A percentile compares a stretch with the other conserved stretches of the same genome.
phyloP scores from a whole-genome alignment of 495 filamentous ascomycete genomes.

The Hypoxylon cercidicola region DNA sequence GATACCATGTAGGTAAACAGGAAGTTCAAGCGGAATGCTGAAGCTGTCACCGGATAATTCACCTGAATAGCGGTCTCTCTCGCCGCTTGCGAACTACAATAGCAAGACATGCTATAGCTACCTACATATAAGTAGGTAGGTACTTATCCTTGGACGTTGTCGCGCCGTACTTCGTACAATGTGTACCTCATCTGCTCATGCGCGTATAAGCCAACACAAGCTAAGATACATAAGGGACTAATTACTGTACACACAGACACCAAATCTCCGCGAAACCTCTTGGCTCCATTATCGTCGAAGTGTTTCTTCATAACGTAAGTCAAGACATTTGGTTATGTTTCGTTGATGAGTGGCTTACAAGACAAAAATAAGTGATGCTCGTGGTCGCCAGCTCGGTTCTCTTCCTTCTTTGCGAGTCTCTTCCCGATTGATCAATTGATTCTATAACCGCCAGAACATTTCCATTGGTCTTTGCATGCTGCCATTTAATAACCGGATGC shows the following conservation, averaged over 20 bases:
- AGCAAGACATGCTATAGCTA: neutral
- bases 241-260: conserved; percentile 28
- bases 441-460: conserved; percentile 4
- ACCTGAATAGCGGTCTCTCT: conserved; percentile 9
- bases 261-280: conserved; percentile 28
- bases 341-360: neutral
- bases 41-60: conserved; percentile 30
- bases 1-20: conserved; percentile 8
- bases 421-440: conserved; percentile 27
- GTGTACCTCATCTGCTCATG: too few species aligned
- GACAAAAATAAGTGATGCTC: neutral
- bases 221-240: conserved; percentile 9
- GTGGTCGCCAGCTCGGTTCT: conserved; percentile 1
- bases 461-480: conserved; percentile 14
- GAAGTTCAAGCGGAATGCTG: conserved; percentile 14
- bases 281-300: neutral
- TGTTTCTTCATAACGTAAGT: conserved; percentile 15
- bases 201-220: conserved; percentile 3
- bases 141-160: conserved; percentile 11
- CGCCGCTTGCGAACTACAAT: conserved; percentile 12
- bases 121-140: neutral
- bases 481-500: conserved; percentile 37
- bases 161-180: too few species aligned
- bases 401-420: neutral
- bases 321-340: neutral